These are phyloP conservation scores for Trichomonas gallinae DNA, from an alignment of 208 protist species.

Conservation along the genomic window DNA sequence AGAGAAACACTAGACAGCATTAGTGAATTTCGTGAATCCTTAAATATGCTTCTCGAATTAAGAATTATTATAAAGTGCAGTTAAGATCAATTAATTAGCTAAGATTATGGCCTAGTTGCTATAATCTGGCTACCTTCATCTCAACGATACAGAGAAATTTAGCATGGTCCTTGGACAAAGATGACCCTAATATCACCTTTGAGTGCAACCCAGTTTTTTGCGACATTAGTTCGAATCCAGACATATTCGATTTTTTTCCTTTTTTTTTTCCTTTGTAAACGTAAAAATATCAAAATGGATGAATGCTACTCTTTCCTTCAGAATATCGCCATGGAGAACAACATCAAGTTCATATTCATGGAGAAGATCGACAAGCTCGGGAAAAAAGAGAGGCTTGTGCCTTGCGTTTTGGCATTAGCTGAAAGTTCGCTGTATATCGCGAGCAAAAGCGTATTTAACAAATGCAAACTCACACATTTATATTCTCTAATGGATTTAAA, in stretches of 20 bases:
- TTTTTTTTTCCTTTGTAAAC: not conserved
- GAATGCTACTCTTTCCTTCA: not conserved
- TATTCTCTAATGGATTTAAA: not conserved
- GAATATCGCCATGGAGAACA: not conserved
- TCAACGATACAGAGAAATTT: constrained; percentile 25
- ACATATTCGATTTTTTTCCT: not conserved
- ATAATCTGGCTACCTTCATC: not conserved
- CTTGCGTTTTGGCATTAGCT: not conserved
- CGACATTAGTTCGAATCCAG: not conserved
- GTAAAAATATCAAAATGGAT: not conserved
- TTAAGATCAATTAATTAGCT: not conserved
- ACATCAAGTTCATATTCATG: not conserved
- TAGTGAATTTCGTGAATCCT: too few relatives aligned
- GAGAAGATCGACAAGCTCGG: not conserved
- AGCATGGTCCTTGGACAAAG: constrained; percentile 26
- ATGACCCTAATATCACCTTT: constrained; percentile 24
- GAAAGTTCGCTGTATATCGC: not conserved
- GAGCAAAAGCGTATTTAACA: not conserved
- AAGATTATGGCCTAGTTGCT: not conserved
- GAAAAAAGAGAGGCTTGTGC: not conserved
- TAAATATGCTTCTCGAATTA: too few relatives aligned
- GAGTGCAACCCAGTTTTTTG: constrained; percentile 17
- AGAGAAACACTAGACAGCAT: too few relatives aligned
- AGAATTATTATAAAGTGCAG: too few relatives aligned
- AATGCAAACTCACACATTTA: not conserved